Evolutionary conservation across 768 basidiomycete genomes (phyloP), one percentile per base, ranked within the genome.

Genomic region (Leccinum sublutescens): DNA sequence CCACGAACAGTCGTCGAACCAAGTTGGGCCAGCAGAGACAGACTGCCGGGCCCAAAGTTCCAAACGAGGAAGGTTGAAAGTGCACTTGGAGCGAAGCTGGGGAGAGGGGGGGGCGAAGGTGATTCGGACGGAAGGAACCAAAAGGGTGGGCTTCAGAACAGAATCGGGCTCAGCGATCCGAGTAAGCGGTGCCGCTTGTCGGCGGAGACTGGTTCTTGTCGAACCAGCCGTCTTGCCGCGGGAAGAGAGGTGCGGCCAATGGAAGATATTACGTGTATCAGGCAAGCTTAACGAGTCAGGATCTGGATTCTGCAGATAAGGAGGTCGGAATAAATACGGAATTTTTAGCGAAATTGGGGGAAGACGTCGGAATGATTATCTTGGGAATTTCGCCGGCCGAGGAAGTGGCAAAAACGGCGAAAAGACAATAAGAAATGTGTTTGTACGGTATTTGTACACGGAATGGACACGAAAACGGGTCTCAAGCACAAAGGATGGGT

Each of bases 351-450:
- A 64, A 64, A 62, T 67, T 54, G 54, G 58, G 50, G 56, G 55
- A 54, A 64, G 62, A 66, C 62, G 64, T 58, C 55, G 59, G 58
- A 52, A 57, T 51, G 52, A 57, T 45, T 62, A 58, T 60, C 61
- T 67, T 66, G 74, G 75, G 79, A 72, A 74, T 57, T 54, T 70
- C 64, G 62, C 77, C 74, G 71, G 68, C 71, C 66, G 72, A 67
- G 55, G 57, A 67, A 72, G 38, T 51, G 47, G 57, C 71, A 12
- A 62, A 71, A 62, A 57, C 19, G 73, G 71, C 54, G 54, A 67
- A 70, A 75, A 76, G 75, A 82, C 80, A 82, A 82, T 82, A 82
- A 73, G 71, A 67, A 66, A 52, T 34, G 54, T 74, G 74, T 74
- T 79, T 80, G 76, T 71, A 51, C 72, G 56, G 66, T 73, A 65